These are phyloP conservation scores for Naganishia kalamii DNA, from an alignment of 768 basidiomycete genomes.

Conservation along the genomic window DNA sequence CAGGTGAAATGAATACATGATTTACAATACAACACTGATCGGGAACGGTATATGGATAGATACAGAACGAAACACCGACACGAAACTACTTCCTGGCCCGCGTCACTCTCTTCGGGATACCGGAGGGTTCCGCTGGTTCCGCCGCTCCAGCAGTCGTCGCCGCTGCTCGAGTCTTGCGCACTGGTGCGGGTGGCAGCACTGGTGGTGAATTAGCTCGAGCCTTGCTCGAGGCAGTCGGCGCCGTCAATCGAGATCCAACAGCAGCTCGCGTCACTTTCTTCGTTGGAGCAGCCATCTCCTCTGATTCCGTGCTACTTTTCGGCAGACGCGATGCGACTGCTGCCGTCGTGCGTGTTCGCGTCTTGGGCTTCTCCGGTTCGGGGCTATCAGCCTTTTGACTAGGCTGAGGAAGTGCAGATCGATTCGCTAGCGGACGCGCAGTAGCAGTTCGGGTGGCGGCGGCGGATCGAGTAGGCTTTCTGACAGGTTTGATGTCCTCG, in stretches of 20 bases:
- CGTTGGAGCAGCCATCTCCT: background rate
- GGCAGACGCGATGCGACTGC: background rate
- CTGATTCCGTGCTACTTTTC: background rate
- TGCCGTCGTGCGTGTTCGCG: background rate
- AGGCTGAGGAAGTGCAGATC: constrained; percentile 9
- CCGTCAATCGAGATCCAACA: constrained; percentile 3
- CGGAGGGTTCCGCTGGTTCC: background rate
- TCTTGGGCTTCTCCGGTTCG: constrained; percentile 2
- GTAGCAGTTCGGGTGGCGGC: background rate
- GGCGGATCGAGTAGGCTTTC: background rate
- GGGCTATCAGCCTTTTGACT: background rate
- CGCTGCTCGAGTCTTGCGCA: constrained; percentile 7
- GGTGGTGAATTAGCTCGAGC: constrained; percentile 4
- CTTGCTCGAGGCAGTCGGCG: constrained; percentile 8
- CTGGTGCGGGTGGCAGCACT: background rate
- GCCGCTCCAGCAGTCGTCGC: background rate
- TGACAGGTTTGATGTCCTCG: constrained; percentile 1
- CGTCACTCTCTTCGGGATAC: constrained; percentile 20
- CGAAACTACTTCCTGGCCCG: constrained; percentile 20
- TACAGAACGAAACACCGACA: background rate
- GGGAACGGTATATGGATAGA: background rate
- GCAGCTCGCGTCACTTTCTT: background rate
- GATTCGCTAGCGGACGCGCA: background rate
- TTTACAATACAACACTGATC: too few species aligned
- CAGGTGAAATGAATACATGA: too few species aligned